phyloP scores from a whole-genome alignment of 257 asterid genomes.

The Nicotiana noctiflora region DNA sequence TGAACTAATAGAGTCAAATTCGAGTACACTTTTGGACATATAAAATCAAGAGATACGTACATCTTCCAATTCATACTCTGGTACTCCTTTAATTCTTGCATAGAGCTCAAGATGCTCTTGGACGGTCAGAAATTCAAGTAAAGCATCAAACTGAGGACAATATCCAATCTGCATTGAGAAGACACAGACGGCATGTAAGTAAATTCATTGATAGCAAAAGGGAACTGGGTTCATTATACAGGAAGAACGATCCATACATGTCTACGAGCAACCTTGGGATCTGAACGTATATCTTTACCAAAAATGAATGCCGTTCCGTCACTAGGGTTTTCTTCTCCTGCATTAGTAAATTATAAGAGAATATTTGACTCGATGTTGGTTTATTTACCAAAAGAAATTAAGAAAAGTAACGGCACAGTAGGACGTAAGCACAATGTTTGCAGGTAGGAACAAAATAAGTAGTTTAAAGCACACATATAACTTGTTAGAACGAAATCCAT shows the following conservation, averaged over 20 bases:
- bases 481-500: neutral
- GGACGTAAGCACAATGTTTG: neutral
- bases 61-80: constrained; percentile 57
- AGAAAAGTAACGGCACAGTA: neutral
- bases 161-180: no score
- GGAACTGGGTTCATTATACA: neutral
- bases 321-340: constrained; percentile 81
- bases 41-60: constrained; percentile 33
- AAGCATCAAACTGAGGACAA: no score
- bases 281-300: no score
- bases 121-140: constrained; percentile 37
- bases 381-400: neutral
- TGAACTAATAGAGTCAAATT: neutral
- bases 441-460: neutral
- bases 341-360: neutral
- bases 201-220: neutral
- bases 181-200: no score
- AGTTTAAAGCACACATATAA: neutral
- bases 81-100: constrained; percentile 94
- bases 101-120: constrained; percentile 93
- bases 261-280: constrained; percentile 78
- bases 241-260: constrained; percentile 27
- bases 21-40: neutral
- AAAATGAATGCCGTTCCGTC: constrained; percentile 22
- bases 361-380: neutral